A percentile compares a stretch with the other conserved stretches of the same genome.
These are phyloP conservation scores for Calonectria fujianensis DNA, from an alignment of 2,329 filamentous ascomycete genomes.

Conservation along the genomic window DNA sequence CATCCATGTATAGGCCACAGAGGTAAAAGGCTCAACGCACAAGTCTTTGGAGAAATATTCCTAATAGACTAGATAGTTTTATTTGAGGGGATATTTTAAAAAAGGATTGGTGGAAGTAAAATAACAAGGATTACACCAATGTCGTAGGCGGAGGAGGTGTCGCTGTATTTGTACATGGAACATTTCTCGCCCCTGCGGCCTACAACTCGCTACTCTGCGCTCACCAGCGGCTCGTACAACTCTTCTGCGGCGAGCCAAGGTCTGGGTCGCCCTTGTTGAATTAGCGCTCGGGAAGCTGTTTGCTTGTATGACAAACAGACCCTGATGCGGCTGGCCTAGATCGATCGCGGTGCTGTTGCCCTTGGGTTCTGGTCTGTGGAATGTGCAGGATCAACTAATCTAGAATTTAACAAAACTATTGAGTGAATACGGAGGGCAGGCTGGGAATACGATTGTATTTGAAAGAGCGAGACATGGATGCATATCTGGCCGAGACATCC, in stretches of 20 bases:
- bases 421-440: neutral
- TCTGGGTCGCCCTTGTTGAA: neutral
- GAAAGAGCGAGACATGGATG: neutral
- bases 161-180: neutral
- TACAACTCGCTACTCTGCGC: neutral
- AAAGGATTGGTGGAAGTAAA: neutral
- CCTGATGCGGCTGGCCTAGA: neutral
- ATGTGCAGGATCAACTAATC: neutral
- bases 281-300: neutral
- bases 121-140: neutral
- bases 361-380: neutral
- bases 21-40: neutral
- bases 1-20: neutral
- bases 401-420: neutral
- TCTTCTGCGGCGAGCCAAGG: neutral
- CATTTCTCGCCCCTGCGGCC: neutral
- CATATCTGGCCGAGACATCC: neutral
- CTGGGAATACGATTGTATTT: neutral
- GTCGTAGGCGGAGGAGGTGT: neutral
- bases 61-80: neutral
- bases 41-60: neutral
- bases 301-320: neutral
- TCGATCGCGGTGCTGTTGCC: neutral
- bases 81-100: neutral
- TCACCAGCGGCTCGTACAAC: neutral